A percentile compares a stretch with the other conserved stretches of the same genome.
Conservation (phyloP, 257 asterid species). For the Forsythia viridissima region DNA sequence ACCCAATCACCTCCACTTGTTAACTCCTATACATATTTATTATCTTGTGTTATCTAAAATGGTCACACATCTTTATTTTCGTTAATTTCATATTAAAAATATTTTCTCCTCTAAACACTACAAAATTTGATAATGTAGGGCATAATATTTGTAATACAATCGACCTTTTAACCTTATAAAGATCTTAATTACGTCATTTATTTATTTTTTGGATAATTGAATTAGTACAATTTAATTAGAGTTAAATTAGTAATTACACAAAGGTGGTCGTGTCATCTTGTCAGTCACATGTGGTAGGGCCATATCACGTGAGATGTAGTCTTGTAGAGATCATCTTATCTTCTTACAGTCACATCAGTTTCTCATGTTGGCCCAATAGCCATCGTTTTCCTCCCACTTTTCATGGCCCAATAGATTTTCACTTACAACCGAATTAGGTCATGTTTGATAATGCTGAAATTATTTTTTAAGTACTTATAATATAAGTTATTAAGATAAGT, state of each 20-base stretch:
- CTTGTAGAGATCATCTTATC: slow-evolving; percentile 15
- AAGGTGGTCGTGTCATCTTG: not conserved
- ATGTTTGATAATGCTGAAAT: no score
- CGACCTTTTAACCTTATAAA: no score
- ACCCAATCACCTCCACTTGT: not conserved
- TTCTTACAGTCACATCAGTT: slow-evolving; percentile 18
- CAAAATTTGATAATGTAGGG: not conserved
- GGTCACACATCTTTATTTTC: not conserved
- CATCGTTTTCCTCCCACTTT: slow-evolving; percentile 4
- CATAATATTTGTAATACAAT: not conserved
- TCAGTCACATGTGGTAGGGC: slow-evolving; percentile 3
- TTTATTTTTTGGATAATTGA: no score
- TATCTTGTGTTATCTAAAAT: no score
- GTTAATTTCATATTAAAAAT: no score
- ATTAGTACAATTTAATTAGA: no score
- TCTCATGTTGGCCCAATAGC: slow-evolving; percentile 14
- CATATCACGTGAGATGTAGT: slow-evolving; percentile 25
- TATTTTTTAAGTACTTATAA: no score
- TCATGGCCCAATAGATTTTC: not conserved
- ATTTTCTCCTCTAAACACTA: no score
- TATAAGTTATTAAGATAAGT: no score
- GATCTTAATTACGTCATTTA: no score
- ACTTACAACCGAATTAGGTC: not conserved
- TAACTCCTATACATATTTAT: no score
- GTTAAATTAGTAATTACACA: not conserved